Base-by-base conservation (phyloP, 139 green algal species). In the Deuterostichococcus epilithicus region DNA sequence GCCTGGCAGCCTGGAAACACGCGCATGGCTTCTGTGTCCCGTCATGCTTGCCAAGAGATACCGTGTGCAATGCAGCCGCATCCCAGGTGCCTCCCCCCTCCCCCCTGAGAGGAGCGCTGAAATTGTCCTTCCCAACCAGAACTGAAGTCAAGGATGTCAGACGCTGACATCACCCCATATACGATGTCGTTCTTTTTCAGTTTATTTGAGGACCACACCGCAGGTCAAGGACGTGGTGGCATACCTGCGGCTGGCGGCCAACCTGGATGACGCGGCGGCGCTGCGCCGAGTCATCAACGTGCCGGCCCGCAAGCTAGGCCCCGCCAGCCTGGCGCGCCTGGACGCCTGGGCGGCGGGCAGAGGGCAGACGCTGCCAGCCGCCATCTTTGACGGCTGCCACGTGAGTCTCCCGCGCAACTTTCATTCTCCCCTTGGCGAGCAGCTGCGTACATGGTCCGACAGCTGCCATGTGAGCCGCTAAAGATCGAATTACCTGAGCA, bases 171-270 rank as follows among this genome's bases (percentile, higher is more conserved):
- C 67, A 37, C 71, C 10, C 23, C 38, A 39, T 76, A 23, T 67
- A 15, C 38, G 6, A 37, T 20, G 42, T 22, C 71, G 23, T 20
- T 10, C 18, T 25, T 68, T 67, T 37, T 25, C n/a, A n/a, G n/a
- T n/a, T n/a, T n/a, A n/a, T n/a, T n/a, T n/a, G n/a, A n/a, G n/a
- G n/a, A n/a, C n/a, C n/a, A n/a, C n/a, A n/a, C n/a, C n/a, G n/a
- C n/a, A n/a, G n/a, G 69, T 92, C 5, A 85, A 89, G 68, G 87
- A 93, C 70, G 36, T 86, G 15, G 66, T 92, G 60, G 80, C 83
- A 5, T 94, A 92, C 80, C 70, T 93, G 65, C 78, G 81, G 5
- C 69, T 92, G 72, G 74, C 83, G 0, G 66, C 75, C 35, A 84
- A 81, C 35, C 82, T 88, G 25, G 26, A 68, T 0, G 83, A 90